These are phyloP conservation scores for Venturia pyrina DNA, from an alignment of 2,329 filamentous ascomycete genomes.

Conservation along the genomic window DNA sequence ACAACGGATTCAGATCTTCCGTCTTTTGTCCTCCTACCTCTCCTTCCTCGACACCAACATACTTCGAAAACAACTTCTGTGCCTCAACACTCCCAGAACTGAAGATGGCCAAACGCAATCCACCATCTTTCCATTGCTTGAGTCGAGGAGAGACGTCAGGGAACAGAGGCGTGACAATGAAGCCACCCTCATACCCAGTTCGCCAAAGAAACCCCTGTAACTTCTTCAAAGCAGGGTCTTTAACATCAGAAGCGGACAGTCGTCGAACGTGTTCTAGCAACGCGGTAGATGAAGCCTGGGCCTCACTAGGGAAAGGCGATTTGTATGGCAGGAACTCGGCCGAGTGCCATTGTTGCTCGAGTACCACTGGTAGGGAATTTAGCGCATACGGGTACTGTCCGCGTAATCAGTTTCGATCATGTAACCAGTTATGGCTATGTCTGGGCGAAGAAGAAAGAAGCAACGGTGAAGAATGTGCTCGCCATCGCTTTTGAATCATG, in stretches of 20 bases:
- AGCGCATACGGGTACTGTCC: conserved; percentile 69
- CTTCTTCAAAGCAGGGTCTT: conserved; percentile 18
- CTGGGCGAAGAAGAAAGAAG: neutral
- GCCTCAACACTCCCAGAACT: conserved; percentile 72
- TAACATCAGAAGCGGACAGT: conserved; percentile 14
- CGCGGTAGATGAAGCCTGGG: conserved; percentile 46
- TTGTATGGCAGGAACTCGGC: conserved; percentile 51
- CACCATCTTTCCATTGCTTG: conserved; percentile 46
- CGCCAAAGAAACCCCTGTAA: conserved; percentile 60
- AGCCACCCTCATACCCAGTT: conserved; percentile 59
- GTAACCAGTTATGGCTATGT: neutral
- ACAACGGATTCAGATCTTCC: conserved; percentile 30
- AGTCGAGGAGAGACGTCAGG: conserved; percentile 60
- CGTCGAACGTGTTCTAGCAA: conserved; percentile 29
- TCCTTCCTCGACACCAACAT: conserved; percentile 29
- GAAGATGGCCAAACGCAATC: conserved; percentile 60
- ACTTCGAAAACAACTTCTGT: conserved; percentile 68
- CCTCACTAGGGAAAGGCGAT: conserved; percentile 58
- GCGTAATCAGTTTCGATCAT: conserved; percentile 15
- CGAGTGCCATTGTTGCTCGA: conserved; percentile 57
- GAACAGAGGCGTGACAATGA: conserved; percentile 64
- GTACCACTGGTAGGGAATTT: conserved; percentile 51
- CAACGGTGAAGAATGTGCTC: neutral
- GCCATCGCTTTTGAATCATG: neutral
- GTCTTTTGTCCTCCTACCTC: conserved; percentile 26